Percentiles rank a stretch among this genome's conserved stretches.
phyloP scores from a whole-genome alignment of 1,284 basidiomycete genomes.

The Athelia psychrophila region DNA sequence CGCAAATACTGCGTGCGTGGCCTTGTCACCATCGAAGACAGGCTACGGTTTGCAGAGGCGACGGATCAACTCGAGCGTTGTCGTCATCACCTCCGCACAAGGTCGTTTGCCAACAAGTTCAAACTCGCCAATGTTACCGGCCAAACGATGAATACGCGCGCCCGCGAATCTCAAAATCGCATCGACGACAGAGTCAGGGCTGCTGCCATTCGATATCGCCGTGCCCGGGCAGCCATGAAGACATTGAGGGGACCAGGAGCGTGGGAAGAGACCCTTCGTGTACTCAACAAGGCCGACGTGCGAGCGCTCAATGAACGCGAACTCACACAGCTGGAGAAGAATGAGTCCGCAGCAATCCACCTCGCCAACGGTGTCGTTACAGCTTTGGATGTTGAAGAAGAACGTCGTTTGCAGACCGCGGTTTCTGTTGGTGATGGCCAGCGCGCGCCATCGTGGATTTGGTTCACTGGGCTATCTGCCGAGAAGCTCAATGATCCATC shows the following conservation, averaged over 20 bases:
- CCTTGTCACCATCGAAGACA: conserved; percentile 5
- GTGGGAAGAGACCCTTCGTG: background rate
- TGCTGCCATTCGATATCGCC: background rate
- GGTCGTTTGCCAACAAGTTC: conserved; percentile 5
- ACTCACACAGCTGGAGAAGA: background rate
- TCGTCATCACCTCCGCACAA: conserved; percentile 6
- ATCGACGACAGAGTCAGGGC: background rate
- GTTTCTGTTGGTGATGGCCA: background rate
- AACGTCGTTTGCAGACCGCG: background rate
- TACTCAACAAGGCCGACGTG: background rate
- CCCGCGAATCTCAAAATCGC: background rate
- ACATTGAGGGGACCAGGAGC: background rate
- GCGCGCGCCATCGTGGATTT: background rate
- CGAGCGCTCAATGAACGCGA: background rate
- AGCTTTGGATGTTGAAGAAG: background rate
- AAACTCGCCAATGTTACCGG: conserved; percentile 11
- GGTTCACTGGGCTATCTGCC: background rate
- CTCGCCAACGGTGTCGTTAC: background rate
- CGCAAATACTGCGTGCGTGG: background rate
- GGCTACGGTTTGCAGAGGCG: conserved; percentile 9
- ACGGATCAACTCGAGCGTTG: conserved; percentile 1
- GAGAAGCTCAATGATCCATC: background rate
- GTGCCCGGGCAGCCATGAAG: background rate
- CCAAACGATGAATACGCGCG: conserved; percentile 5
- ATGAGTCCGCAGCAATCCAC: background rate